Conservation (phyloP, 225 moss, liverwort and hornwort genomes). For the Anthoceros angustus region DNA sequence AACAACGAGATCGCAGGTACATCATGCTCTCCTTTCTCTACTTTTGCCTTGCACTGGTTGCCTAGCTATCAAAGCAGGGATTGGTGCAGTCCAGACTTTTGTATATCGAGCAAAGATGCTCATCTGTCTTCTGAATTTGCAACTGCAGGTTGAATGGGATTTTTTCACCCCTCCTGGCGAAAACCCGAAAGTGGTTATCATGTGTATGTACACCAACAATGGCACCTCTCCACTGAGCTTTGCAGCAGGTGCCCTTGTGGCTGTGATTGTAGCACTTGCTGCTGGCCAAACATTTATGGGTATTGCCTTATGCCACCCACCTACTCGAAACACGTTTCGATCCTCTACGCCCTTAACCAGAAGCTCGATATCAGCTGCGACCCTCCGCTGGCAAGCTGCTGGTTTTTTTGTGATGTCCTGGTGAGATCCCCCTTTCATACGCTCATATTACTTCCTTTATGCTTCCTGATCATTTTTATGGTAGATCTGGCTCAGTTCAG, state of each 20-base stretch:
- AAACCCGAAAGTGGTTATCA: neutral
- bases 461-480: neutral
- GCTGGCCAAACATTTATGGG: slow-evolving; percentile 1
- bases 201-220: neutral
- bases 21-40: neutral
- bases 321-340: neutral
- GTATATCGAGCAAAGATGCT: no score
- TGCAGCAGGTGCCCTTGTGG: neutral
- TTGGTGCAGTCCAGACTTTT: no score
- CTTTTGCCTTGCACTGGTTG: no score
- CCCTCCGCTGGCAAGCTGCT: slow-evolving; percentile 1
- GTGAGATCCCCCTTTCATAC: neutral
- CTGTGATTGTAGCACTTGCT: neutral
- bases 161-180: neutral
- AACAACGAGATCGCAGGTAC: neutral
- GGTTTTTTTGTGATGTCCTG: neutral
- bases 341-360: neutral
- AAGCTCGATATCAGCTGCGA: neutral
- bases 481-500: neutral
- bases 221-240: neutral
- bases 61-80: no score
- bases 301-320: slow-evolving; percentile 1
- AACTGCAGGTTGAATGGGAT: neutral
- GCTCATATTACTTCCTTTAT: neutral
- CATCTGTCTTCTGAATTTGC: neutral